Conservation (phyloP, 768 basidiomycete species). For the Amanita jacksonii region DNA sequence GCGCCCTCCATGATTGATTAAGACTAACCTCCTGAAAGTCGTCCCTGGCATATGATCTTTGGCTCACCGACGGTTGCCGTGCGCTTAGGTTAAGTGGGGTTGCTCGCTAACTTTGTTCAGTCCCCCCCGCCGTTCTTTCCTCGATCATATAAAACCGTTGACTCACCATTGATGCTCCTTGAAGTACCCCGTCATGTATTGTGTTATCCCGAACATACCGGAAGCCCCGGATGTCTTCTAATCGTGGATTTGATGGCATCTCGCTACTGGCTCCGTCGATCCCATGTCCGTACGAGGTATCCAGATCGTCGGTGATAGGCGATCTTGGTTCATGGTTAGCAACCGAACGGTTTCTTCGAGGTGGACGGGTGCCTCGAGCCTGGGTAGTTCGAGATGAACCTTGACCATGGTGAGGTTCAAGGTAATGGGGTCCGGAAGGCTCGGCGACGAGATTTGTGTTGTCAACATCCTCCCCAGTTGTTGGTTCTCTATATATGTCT, state of each 20-base stretch:
- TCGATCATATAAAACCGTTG: not conserved
- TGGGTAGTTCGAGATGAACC: not conserved
- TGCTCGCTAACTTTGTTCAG: not conserved
- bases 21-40: not conserved
- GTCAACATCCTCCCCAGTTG: slow-evolving; percentile 7
- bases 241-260: not conserved
- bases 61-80: not conserved
- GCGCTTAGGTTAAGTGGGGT: not conserved
- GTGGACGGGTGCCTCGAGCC: not conserved
- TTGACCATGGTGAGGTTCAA: not conserved
- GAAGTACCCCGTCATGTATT: not conserved
- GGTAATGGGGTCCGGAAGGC: not conserved
- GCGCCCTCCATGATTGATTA: slow-evolving; percentile 15
- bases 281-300: not conserved
- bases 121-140: not conserved
- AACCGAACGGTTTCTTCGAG: not conserved
- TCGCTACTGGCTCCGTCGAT: not conserved
- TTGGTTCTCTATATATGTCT: slow-evolving; percentile 23
- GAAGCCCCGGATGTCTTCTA: not conserved
- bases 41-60: not conserved
- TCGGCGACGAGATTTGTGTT: not conserved
- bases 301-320: not conserved
- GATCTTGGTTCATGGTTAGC: not conserved
- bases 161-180: slow-evolving; percentile 1
- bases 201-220: slow-evolving; percentile 2